Evolutionary conservation across 768 basidiomycete genomes (phyloP), one percentile per base, ranked within the genome.

Genomic region (Macrocybe gigantea): DNA sequence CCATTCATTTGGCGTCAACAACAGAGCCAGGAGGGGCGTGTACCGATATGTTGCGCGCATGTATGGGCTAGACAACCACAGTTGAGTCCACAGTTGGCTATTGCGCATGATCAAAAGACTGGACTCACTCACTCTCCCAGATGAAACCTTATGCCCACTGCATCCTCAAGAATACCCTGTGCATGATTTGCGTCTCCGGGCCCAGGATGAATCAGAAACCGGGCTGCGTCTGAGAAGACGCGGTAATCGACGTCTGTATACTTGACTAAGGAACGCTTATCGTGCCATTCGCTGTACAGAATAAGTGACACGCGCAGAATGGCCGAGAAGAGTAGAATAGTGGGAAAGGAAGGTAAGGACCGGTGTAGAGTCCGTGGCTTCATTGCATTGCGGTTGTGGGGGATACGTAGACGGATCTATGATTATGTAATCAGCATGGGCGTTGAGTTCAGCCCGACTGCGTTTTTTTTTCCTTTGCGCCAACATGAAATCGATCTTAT

Each of bases 171-270:
- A 30, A 79, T 73, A 7, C 93, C 93, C 52, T 75, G 73, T 13
- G 85, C 89, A 15, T 52, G 54, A 57, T 84, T 85, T 29, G 53
- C 64, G 31, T 60, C 52, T 7, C 51, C 62, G 36, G 71, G 61
- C n/a, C 66, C 56, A 34, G 83, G 77, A 40, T 72, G 58, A 29
- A 80, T 62, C 32, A 90, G 59, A 60, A 89, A 91, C 37, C 67
- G 70, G 1, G 93, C 83, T 4, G 96, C 96, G 63, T 98, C 95
- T 40, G 80, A 88, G 71, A 97, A 96, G 56, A 99, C 95, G 34
- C 82, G 78, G 65, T 97, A 98, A 67, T 99, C 96, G 54, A 98
- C 76, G 65, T 99, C 96, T n/a, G 96, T 98, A 62, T 98, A 99
- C 65, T 94, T 94, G 15, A 97, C 83, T 31, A 80, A 64, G 1